Conservation (phyloP, 192 early-diverging fungal species). For the Linnemannia hyalina region DNA sequence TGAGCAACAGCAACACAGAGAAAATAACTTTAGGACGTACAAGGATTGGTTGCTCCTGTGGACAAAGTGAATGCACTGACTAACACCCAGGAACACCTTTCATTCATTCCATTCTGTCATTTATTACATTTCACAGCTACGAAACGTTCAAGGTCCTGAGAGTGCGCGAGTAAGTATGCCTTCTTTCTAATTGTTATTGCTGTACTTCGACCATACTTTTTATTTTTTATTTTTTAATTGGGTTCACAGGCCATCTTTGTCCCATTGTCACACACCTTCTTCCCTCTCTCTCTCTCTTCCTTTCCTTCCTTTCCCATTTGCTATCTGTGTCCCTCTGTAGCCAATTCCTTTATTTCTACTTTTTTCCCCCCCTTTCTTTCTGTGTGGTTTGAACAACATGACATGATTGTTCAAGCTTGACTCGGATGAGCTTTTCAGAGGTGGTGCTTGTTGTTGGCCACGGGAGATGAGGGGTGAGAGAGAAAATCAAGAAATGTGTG, state of each 20-base stretch:
- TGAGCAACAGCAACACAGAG: neutral
- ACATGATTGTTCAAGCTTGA: neutral
- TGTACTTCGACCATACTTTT: no score
- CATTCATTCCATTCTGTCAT: neutral
- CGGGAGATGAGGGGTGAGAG: neutral
- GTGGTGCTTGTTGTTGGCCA: neutral
- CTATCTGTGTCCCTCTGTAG: neutral
- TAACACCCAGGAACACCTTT: neutral
- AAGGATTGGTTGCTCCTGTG: no score
- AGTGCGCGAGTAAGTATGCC: constrained; percentile 46
- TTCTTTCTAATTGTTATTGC: neutral
- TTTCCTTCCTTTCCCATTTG: neutral
- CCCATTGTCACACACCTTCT: neutral
- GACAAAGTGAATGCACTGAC: neutral
- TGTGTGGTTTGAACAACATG: neutral
- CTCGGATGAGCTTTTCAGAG: neutral
- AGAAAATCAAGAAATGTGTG: neutral
- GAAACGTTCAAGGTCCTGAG: constrained; percentile 51
- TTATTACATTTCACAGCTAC: constrained; percentile 17
- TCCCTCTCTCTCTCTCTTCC: neutral
- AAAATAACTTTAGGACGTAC: neutral
- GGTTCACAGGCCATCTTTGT: neutral
- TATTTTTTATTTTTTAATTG: neutral
- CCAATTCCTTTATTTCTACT: neutral
- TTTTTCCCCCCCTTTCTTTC: neutral